Percentiles rank a stretch among this genome's conserved stretches.
Conservation (phyloP, 208 protist species). For the Novymonas esmeraldas region DNA sequence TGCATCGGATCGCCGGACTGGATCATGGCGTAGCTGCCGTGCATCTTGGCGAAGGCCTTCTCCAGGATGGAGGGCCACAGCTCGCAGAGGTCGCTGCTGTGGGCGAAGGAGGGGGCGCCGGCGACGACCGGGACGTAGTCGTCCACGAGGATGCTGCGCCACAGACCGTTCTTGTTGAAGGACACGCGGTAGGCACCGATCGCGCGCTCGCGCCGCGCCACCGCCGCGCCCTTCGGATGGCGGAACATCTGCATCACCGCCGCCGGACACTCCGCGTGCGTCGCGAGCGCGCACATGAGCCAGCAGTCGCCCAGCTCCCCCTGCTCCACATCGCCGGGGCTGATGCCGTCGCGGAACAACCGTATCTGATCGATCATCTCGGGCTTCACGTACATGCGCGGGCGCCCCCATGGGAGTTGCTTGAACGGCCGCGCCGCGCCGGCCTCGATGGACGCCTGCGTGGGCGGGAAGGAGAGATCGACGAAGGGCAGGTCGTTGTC, state of each 20-base stretch:
- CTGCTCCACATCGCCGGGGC: slow-evolving; percentile 63
- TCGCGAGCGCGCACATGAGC: slow-evolving; percentile 84
- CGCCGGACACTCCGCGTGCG: slow-evolving; percentile 52
- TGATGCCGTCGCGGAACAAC: slow-evolving; percentile 73
- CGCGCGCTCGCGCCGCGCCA: slow-evolving; percentile 50
- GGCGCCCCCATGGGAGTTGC: slow-evolving; percentile 74
- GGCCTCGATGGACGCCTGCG: slow-evolving; percentile 49
- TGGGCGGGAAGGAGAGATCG: slow-evolving; percentile 78
- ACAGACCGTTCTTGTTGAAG: slow-evolving; percentile 90
- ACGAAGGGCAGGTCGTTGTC: slow-evolving; percentile 68
- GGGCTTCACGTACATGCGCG: slow-evolving; percentile 62
- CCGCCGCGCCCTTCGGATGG: slow-evolving; percentile 53
- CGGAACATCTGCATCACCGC: slow-evolving; percentile 73
- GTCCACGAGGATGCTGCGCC: slow-evolving; percentile 86
- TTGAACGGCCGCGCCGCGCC: slow-evolving; percentile 48
- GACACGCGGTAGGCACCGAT: slow-evolving; percentile 87
- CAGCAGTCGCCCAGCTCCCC: slow-evolving; percentile 88
- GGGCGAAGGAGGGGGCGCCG: slow-evolving; percentile 49
- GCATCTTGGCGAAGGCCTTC: slow-evolving; percentile 93
- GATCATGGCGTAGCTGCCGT: slow-evolving; percentile 83
- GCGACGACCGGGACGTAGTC: slow-evolving; percentile 83
- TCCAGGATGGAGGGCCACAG: slow-evolving; percentile 88
- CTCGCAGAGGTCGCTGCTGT: slow-evolving; percentile 77
- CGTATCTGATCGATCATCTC: slow-evolving; percentile 69
- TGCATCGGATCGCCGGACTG: slow-evolving; percentile 88